These are phyloP conservation scores for Saccharomyces hybrid DNA, from an alignment of 1,139 yeast species.

Conservation along the genomic window DNA sequence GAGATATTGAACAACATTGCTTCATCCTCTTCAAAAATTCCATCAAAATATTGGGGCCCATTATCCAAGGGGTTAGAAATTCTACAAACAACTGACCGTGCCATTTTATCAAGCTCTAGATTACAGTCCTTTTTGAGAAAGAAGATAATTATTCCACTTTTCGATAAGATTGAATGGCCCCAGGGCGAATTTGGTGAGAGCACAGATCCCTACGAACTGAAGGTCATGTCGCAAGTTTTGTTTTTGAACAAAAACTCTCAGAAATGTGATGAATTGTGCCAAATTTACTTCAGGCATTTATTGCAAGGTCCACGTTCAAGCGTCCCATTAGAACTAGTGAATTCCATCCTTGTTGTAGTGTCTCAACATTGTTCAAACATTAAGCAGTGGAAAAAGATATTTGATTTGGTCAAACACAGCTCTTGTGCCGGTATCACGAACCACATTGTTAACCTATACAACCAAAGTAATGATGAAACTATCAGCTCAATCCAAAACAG, in stretches of 20 bases:
- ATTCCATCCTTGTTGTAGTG: conserved; percentile 33
- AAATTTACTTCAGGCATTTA: conserved; percentile 39
- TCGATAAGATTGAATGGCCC: conserved; percentile 18
- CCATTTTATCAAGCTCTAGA: conserved; percentile 7
- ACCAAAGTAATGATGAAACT: conserved; percentile 18
- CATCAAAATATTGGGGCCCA: conserved; percentile 15
- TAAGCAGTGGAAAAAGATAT: conserved; percentile 51
- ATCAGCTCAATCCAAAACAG: conserved; percentile 42
- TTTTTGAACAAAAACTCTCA: conserved; percentile 24
- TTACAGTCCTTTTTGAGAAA: conserved; percentile 1
- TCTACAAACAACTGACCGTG: conserved; percentile 15
- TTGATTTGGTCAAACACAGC: conserved; percentile 39
- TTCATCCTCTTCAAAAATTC: conserved; percentile 17
- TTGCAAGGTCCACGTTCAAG: conserved; percentile 44
- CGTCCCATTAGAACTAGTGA: conserved; percentile 44
- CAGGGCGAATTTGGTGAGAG: conserved; percentile 4
- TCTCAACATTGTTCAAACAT: conserved; percentile 35
- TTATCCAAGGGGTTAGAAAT: conserved; percentile 24
- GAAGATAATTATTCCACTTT: conserved; percentile 33
- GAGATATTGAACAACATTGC: conserved; percentile 16
- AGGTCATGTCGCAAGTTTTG: conserved; percentile 19
- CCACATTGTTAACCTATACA: conserved; percentile 18
- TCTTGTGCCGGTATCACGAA: conserved; percentile 36
- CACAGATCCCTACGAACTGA: conserved; percentile 8
- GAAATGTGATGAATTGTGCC: conserved; percentile 34